Percentiles rank a stretch among this genome's conserved stretches.
Evolutionary conservation across 345 rosid genomes (phyloP).

Genomic region (Kernera saxatilis): DNA sequence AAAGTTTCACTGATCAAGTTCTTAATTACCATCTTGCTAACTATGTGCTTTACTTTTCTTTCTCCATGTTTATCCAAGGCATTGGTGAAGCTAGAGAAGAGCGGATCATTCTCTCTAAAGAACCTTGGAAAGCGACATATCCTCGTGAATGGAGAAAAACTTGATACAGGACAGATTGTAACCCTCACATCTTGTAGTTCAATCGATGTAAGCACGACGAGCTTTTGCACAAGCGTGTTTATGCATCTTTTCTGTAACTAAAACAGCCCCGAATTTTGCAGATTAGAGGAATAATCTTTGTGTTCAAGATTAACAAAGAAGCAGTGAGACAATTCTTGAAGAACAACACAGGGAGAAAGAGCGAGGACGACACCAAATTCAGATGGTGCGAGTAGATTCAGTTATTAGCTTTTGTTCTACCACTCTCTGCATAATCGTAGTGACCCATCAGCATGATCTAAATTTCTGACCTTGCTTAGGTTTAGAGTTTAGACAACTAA

Average conservation of each 20-base stretch:
- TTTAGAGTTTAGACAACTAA: too few relatives aligned
- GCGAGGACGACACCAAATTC: constrained; percentile 27
- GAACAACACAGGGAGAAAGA: too few relatives aligned
- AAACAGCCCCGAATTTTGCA: constrained; percentile 37
- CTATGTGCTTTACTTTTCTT: too few relatives aligned
- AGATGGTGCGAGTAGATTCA: constrained; percentile 24
- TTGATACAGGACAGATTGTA: constrained; percentile 35
- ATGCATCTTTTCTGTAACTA: too few relatives aligned
- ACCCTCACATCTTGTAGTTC: constrained; percentile 45
- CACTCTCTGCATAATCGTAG: constrained; percentile 1
- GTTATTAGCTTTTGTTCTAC: neutral
- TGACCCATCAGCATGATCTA: neutral
- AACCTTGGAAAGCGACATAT: constrained; percentile 61
- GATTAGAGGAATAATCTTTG: constrained; percentile 55
- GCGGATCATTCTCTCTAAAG: constrained; percentile 57
- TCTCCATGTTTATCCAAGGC: constrained; percentile 65
- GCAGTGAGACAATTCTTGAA: constrained; percentile 40
- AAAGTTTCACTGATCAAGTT: neutral
- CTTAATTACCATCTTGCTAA: neutral
- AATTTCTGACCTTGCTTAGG: too few relatives aligned
- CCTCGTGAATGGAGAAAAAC: constrained; percentile 52
- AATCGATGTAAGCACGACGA: constrained; percentile 51
- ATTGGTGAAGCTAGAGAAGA: constrained; percentile 51
- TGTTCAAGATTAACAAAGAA: constrained; percentile 52
- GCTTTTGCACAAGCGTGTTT: too few relatives aligned